Conservation (phyloP, 1,139 yeast species). For the Spencermartinsiella ligniputridi region DNA sequence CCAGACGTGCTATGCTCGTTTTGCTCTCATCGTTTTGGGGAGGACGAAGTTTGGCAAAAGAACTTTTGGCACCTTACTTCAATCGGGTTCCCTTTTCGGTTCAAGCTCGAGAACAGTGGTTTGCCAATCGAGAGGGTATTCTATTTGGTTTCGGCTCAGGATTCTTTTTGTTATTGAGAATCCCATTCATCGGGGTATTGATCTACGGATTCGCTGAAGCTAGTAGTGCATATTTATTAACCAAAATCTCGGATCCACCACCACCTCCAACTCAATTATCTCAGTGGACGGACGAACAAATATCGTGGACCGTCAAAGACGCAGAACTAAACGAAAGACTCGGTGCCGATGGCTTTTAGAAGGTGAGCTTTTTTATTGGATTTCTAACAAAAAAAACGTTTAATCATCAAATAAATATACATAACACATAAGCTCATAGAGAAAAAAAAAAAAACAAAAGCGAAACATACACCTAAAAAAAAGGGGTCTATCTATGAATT, state of each 20-base stretch:
- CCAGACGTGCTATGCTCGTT: constrained; percentile 36
- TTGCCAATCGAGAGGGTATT: constrained; percentile 52
- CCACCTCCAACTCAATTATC: constrained; percentile 34
- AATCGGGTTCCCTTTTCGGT: constrained; percentile 43
- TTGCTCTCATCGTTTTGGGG: constrained; percentile 47
- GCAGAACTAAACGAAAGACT: neutral
- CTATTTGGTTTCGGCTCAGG: constrained; percentile 56
- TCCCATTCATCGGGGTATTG: constrained; percentile 47
- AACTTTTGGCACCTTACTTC: constrained; percentile 52
- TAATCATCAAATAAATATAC: constrained; percentile 1
- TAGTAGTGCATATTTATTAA: constrained; percentile 50
- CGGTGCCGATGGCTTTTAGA: constrained; percentile 2
- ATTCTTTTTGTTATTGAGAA: constrained; percentile 42
- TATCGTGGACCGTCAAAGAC: constrained; percentile 25
- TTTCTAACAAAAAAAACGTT: neutral
- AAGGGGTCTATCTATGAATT: neutral
- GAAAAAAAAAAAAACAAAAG: no score
- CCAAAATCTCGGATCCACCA: constrained; percentile 51
- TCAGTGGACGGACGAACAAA: constrained; percentile 27
- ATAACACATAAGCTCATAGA: neutral
- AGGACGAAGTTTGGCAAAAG: constrained; percentile 42
- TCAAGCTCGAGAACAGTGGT: constrained; percentile 49
- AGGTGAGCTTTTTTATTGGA: neutral
- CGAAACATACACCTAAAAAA: neutral
- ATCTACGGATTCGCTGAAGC: constrained; percentile 55